Conservation (phyloP, 2,329 filamentous ascomycete species). For the Torrubiella hemipterigena region DNA sequence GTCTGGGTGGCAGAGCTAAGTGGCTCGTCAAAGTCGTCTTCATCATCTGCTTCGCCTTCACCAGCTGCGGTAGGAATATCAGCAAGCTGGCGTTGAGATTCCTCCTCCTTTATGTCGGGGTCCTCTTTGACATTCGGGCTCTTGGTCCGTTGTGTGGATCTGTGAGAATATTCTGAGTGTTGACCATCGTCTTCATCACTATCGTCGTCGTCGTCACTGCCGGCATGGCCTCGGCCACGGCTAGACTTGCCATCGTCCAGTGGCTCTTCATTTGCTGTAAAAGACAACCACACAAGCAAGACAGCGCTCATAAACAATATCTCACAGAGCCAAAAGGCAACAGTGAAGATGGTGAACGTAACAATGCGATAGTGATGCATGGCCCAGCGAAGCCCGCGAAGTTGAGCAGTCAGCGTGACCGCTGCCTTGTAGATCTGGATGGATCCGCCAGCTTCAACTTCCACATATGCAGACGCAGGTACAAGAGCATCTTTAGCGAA, state of each 20-base stretch:
- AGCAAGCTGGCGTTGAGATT: conserved; percentile 14
- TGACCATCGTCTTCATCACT: conserved; percentile 17
- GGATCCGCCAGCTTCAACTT: conserved; percentile 55
- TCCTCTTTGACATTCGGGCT: conserved; percentile 25
- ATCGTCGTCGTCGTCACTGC: conserved; percentile 9
- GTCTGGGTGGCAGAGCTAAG: conserved; percentile 1
- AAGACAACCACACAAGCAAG: conserved; percentile 45
- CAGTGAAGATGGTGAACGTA: conserved; percentile 56
- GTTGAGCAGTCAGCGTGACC: conserved; percentile 60
- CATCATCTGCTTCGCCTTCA: conserved; percentile 34
- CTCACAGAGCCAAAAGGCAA: conserved; percentile 66
- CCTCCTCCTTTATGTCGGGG: conserved; percentile 9
- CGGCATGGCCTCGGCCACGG: conserved; percentile 7
- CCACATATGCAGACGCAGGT: conserved; percentile 39
- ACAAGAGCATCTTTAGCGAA: conserved; percentile 38
- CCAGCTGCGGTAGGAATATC: conserved; percentile 17
- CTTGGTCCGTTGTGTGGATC: conserved; percentile 27
- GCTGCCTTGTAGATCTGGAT: conserved; percentile 66
- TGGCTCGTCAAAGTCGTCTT: conserved; percentile 16
- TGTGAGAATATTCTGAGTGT: conserved; percentile 28
- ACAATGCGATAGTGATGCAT: conserved; percentile 76
- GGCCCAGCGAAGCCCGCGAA: conserved; percentile 66
- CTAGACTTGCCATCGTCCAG: conserved; percentile 5
- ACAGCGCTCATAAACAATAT: conserved; percentile 52
- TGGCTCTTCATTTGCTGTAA: conserved; percentile 11